These are phyloP conservation scores for Austroboletus niveus DNA, from an alignment of 1,284 basidiomycete genomes.

Conservation along the genomic window DNA sequence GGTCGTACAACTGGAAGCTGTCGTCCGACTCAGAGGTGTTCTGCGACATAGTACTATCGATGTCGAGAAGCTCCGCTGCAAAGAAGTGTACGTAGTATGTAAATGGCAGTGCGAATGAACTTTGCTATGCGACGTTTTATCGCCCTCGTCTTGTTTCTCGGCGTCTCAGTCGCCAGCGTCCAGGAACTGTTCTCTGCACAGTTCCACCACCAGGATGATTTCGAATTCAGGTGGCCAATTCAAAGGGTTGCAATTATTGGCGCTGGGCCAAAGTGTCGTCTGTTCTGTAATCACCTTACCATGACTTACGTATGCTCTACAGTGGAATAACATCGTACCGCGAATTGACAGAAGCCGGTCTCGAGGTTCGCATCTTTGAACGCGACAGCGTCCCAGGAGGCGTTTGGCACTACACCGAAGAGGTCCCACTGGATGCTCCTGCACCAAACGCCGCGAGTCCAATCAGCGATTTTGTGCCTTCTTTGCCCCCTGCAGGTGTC, in stretches of 20 bases:
- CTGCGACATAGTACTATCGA: constrained; percentile 9
- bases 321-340: constrained; percentile 12
- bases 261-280: constrained; percentile 13
- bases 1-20: constrained; percentile 55
- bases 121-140: background rate
- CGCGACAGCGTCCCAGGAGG: constrained; percentile 13
- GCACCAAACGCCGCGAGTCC: constrained; percentile 2
- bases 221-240: constrained; percentile 15
- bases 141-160: constrained; percentile 1
- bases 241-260: constrained; percentile 17
- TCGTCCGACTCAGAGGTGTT: constrained; percentile 23
- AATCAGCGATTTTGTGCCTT: constrained; percentile 8
- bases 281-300: background rate
- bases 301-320: background rate
- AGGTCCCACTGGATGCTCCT: constrained; percentile 6
- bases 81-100: too few relatives aligned
- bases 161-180: background rate
- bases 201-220: background rate
- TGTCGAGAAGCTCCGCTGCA: background rate
- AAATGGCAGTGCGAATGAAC: too few relatives aligned
- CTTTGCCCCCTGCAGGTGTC: constrained; percentile 6
- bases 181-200: constrained; percentile 6
- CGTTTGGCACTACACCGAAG: constrained; percentile 16
- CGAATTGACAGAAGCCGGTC: constrained; percentile 14
- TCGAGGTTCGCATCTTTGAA: constrained; percentile 18